Evolutionary conservation across 305 asterid genomes (phyloP).

Genomic region (Fraxinus baroniana): DNA sequence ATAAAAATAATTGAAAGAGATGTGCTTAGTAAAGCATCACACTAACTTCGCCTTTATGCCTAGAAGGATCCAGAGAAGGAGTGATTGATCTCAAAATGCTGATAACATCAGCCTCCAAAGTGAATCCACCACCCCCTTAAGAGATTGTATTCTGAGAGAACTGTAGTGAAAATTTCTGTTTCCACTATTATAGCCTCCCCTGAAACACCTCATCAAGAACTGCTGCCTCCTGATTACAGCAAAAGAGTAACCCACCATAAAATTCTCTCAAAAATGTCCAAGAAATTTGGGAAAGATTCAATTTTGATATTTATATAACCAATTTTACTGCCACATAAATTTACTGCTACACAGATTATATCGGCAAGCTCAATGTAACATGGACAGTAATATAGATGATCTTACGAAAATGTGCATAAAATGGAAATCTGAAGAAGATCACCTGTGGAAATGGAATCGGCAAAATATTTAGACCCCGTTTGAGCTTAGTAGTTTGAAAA

Average conservation of each 20-base stretch:
- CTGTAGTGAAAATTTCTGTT: conserved; percentile 25
- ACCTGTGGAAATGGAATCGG: too few relatives aligned
- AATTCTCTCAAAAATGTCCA: conserved; percentile 30
- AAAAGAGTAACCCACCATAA: conserved; percentile 49
- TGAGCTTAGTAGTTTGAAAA: too few relatives aligned
- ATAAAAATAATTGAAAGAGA: too few relatives aligned
- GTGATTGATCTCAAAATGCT: conserved; percentile 70
- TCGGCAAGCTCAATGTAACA: too few relatives aligned
- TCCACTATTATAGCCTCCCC: conserved; percentile 31
- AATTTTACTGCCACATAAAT: not conserved
- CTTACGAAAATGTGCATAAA: not conserved
- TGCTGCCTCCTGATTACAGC: conserved; percentile 62
- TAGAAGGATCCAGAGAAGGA: conserved; percentile 68
- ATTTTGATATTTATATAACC: not conserved
- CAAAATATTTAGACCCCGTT: too few relatives aligned
- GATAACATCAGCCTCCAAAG: conserved; percentile 64
- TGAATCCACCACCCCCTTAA: conserved; percentile 43
- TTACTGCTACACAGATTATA: not conserved
- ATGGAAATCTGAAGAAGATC: not conserved
- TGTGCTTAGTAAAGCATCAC: conserved; percentile 31
- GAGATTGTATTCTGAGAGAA: conserved; percentile 59
- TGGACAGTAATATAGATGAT: not conserved
- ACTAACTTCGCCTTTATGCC: conserved; percentile 92
- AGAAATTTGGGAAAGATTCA: not conserved
- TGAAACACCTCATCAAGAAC: conserved; percentile 73